phyloP scores from a whole-genome alignment of 108 stramenopile genomes.

The Cyclotella sp. region DNA sequence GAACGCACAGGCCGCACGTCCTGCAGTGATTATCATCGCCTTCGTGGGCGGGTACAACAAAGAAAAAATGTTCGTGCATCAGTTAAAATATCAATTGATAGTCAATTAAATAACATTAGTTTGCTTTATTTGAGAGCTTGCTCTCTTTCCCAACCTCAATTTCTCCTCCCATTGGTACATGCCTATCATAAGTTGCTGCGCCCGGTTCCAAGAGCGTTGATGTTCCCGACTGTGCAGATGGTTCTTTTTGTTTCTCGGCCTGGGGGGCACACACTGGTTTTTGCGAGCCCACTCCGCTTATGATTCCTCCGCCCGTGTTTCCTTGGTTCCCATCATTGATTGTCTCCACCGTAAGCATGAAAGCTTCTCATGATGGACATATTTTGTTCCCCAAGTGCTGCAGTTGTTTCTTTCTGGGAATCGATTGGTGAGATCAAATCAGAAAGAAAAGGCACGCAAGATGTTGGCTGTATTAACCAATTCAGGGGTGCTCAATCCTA shows the following conservation, averaged over 20 bases:
- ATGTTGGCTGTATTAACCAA: no score
- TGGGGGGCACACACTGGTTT: constrained; percentile 45
- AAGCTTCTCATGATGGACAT: constrained; percentile 47
- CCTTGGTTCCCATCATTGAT: constrained; percentile 9
- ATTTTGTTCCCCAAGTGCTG: constrained; percentile 51
- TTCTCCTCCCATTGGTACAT: constrained; percentile 52
- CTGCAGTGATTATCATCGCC: not conserved
- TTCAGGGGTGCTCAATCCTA: no score
- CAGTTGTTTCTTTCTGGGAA: constrained; percentile 43
- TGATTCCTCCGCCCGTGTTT: constrained; percentile 37
- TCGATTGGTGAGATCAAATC: not conserved
- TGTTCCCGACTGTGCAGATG: constrained; percentile 36
- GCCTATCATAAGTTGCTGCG: constrained; percentile 54
- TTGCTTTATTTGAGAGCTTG: constrained; percentile 43
- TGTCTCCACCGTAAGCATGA: constrained; percentile 43
- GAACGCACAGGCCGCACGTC: not conserved
- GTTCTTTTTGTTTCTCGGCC: constrained; percentile 22
- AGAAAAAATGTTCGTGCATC: not conserved
- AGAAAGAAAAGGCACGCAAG: not conserved
- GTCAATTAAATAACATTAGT: not conserved
- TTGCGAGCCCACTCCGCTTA: constrained; percentile 48
- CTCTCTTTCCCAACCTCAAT: constrained; percentile 42
- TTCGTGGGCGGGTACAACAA: not conserved
- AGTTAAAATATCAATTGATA: not conserved
- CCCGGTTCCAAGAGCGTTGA: constrained; percentile 49